A percentile compares a stretch with the other conserved stretches of the same genome.
These are phyloP conservation scores for Scytalidium sp. DNA, from an alignment of 2,329 filamentous ascomycete genomes.

Conservation along the genomic window DNA sequence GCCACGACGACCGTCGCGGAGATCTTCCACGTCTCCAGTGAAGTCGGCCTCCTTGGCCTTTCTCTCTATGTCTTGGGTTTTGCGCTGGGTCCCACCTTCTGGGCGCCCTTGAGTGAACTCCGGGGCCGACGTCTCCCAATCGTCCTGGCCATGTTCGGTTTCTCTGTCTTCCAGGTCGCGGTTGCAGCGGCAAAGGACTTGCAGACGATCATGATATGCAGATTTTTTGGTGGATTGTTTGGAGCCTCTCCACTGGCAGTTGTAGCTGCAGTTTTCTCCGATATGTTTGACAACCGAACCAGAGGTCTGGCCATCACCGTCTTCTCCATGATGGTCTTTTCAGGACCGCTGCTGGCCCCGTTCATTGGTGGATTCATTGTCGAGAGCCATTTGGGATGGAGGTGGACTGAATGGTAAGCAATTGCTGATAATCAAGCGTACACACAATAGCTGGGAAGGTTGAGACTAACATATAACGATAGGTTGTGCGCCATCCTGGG, in stretches of 20 bases:
- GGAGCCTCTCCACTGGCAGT: slow-evolving; percentile 67
- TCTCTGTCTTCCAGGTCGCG: slow-evolving; percentile 65
- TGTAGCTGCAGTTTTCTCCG: slow-evolving; percentile 68
- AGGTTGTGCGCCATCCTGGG: slow-evolving; percentile 58
- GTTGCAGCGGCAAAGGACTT: slow-evolving; percentile 65
- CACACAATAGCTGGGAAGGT: slow-evolving; percentile 1
- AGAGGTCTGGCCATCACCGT: slow-evolving; percentile 56
- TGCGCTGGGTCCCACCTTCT: slow-evolving; percentile 68
- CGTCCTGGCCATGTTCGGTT: slow-evolving; percentile 62
- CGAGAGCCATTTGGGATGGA: slow-evolving; percentile 63
- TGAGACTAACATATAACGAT: slow-evolving; percentile 1
- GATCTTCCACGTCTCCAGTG: slow-evolving; percentile 57
- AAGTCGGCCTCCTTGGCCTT: slow-evolving; percentile 63
- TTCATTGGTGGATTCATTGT: slow-evolving; percentile 68
- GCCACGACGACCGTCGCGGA: slow-evolving; percentile 55
- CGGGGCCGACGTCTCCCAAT: slow-evolving; percentile 64
- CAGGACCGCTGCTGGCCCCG: slow-evolving; percentile 64
- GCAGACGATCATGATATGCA: slow-evolving; percentile 65
- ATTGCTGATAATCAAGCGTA: too few species aligned
- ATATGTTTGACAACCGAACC: slow-evolving; percentile 66
- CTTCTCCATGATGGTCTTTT: slow-evolving; percentile 62
- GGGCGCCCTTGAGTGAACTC: slow-evolving; percentile 71
- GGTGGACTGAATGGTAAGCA: slow-evolving; percentile 63
- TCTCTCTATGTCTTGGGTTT: slow-evolving; percentile 71
- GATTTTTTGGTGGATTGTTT: slow-evolving; percentile 72